Evolutionary conservation across 805 yeast genomes (phyloP).

Genomic region (Suhomyces canberraensis): DNA sequence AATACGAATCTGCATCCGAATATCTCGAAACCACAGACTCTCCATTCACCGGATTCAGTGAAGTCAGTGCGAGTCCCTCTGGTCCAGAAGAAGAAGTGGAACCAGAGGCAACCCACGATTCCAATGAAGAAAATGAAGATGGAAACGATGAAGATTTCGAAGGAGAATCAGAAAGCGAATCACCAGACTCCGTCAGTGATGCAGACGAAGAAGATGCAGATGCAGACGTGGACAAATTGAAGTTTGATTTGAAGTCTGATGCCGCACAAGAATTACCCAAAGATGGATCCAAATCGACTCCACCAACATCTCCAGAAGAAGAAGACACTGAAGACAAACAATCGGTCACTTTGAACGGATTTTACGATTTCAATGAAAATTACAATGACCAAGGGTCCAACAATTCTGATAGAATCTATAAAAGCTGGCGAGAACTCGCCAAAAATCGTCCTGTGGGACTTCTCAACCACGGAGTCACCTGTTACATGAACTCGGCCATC

Average conservation of each 20-base stretch:
- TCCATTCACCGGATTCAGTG: conserved; percentile 12
- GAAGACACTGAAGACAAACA: conserved; percentile 1
- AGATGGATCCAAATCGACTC: conserved; percentile 5
- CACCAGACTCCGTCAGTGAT: neutral
- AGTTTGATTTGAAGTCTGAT: conserved; percentile 16
- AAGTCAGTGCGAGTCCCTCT: neutral
- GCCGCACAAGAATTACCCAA: conserved; percentile 4
- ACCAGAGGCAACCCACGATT: conserved; percentile 9
- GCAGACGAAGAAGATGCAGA: conserved; percentile 22
- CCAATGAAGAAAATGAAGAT: conserved; percentile 5
- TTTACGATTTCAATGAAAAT: conserved; percentile 58
- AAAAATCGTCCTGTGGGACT: conserved; percentile 68
- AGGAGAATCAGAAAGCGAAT: neutral
- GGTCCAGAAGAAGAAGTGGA: conserved; percentile 12
- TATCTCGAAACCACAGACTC: conserved; percentile 15
- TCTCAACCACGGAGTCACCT: conserved; percentile 89
- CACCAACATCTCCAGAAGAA: conserved; percentile 8
- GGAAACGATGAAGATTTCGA: conserved; percentile 11
- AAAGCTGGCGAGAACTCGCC: conserved; percentile 65
- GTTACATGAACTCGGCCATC: conserved; percentile 93
- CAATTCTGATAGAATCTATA: conserved; percentile 53
- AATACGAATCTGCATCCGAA: conserved; percentile 34
- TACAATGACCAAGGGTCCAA: conserved; percentile 63
- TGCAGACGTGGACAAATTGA: conserved; percentile 8
- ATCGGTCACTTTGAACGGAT: conserved; percentile 17